Evolutionary conservation across 352 stramenopile genomes (phyloP), one percentile per base, ranked within the genome.

Genomic region (Globisporangium apiculatum): DNA sequence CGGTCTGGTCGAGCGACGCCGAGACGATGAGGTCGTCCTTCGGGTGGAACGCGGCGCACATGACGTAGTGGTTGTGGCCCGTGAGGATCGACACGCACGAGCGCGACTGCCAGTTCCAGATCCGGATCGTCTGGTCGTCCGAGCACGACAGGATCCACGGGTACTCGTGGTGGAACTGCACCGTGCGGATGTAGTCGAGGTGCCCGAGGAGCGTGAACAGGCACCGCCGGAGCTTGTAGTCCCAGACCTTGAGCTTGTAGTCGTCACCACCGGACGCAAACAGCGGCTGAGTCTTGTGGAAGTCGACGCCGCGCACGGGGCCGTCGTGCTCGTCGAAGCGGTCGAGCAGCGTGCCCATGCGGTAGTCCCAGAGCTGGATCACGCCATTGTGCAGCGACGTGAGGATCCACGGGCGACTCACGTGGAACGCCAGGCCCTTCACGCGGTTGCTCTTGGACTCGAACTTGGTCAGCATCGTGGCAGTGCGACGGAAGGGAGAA

Each of bases 231-330:
- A 99, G 84, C 79, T 99, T 99, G 77, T 99, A 99, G 79, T 99
- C 97, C 97, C 97, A 99, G 18, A 99, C 96, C 80, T 99, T 99
- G 67, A 99, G 98, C 75, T 99, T 99, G 93, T 99, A 99, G 76
- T 99, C 98, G 71, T 99, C 98, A 31, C 97, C 97, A 18, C 97
- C 98, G 14, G 95, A 99, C 14, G 99, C 97, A 61, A 99, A 98
- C 14, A 99, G 83, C 48, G 96, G 96, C 73, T 99, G 97, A 35
- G 88, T 89, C 53, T 95, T 81, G 80, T 99, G 96, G 68, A 99
- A 99, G 75, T 99, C 97, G 4, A 99, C 96, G 54, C 97, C 96
- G 57, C 98, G 93, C 52, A 99, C 98, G 17, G 98, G 98, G 0
- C 97, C 97, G 63, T 99, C 97, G 83, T 99, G 97, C 74, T 99